Conservation (phyloP, 805 yeast genomes). For the Brettanomyces bruxellensis region DNA sequence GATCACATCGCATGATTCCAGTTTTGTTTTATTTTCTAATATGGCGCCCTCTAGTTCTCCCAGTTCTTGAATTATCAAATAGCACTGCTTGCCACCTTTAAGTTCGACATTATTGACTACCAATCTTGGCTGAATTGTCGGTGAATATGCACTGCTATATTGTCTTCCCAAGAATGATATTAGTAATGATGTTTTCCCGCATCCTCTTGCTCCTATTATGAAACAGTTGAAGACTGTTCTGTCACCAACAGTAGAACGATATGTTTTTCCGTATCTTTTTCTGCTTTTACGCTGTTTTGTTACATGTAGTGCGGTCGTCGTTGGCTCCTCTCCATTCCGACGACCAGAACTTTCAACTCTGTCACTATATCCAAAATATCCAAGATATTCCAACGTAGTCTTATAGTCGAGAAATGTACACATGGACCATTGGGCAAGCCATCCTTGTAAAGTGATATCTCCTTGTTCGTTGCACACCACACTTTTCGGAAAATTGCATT, state of each 20-base stretch:
- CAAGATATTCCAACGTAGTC: constrained; percentile 80
- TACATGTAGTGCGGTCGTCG: constrained; percentile 51
- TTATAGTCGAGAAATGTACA: constrained; percentile 80
- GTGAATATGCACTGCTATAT: constrained; percentile 62
- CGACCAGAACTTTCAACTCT: constrained; percentile 11
- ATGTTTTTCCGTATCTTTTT: constrained; percentile 51
- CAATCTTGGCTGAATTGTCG: constrained; percentile 71
- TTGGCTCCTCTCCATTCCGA: constrained; percentile 10
- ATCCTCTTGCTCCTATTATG: constrained; percentile 72
- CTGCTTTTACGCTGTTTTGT: constrained; percentile 75
- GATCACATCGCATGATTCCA: constrained; percentile 84
- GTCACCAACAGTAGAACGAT: constrained; percentile 64
- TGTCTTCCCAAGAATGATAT: constrained; percentile 75
- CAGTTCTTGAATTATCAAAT: constrained; percentile 80
- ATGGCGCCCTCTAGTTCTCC: constrained; percentile 83
- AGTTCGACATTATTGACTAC: constrained; percentile 91
- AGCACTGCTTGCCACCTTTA: constrained; percentile 93
- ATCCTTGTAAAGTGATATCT: constrained; percentile 87
- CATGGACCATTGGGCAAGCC: constrained; percentile 99
- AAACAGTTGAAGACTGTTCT: constrained; percentile 89
- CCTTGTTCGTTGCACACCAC: constrained; percentile 90
- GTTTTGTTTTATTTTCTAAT: constrained; percentile 54
- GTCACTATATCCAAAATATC: constrained; percentile 78
- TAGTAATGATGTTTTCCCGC: constrained; percentile 81
- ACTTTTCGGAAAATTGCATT: constrained; percentile 75